Evolutionary conservation across 2,329 filamentous ascomycete genomes (phyloP).

Genomic region (Fusarium irregulare): DNA sequence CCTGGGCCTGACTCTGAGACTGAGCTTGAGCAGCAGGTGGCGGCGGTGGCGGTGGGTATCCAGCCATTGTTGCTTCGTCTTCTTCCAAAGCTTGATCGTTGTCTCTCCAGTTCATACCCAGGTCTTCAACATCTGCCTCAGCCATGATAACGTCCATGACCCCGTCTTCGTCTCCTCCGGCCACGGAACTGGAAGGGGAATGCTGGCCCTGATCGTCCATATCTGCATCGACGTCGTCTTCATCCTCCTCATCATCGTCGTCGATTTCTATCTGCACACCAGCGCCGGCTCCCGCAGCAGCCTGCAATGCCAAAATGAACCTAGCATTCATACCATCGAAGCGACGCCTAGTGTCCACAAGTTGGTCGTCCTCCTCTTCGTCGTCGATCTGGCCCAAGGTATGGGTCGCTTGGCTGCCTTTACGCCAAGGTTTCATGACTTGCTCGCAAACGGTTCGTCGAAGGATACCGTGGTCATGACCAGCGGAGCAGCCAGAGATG

Average conservation of each 20-base stretch:
- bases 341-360: slow-evolving; percentile 52
- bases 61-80: slow-evolving; percentile 81
- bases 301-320: slow-evolving; percentile 54
- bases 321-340: slow-evolving; percentile 51
- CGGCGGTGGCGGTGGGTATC: slow-evolving; percentile 71
- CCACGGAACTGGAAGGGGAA: slow-evolving; percentile 49
- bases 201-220: slow-evolving; percentile 54
- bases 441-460: slow-evolving; percentile 90
- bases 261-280: slow-evolving; percentile 48
- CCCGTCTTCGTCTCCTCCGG: slow-evolving; percentile 59
- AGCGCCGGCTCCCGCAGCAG: slow-evolving; percentile 46
- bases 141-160: slow-evolving; percentile 70
- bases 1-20: slow-evolving; percentile 56
- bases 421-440: slow-evolving; percentile 86
- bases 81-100: slow-evolving; percentile 77
- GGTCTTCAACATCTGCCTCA: slow-evolving; percentile 61
- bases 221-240: slow-evolving; percentile 58
- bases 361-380: slow-evolving; percentile 61
- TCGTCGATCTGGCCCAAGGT: slow-evolving; percentile 60
- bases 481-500: slow-evolving; percentile 89
- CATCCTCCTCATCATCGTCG: slow-evolving; percentile 48
- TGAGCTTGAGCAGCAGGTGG: slow-evolving; percentile 68
- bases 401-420: slow-evolving; percentile 86
- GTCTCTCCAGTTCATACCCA: slow-evolving; percentile 63
- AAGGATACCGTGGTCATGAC: slow-evolving; percentile 81